Conservation (phyloP, 176 grass and related monocot genomes). For the Aegilops sharonensis region DNA sequence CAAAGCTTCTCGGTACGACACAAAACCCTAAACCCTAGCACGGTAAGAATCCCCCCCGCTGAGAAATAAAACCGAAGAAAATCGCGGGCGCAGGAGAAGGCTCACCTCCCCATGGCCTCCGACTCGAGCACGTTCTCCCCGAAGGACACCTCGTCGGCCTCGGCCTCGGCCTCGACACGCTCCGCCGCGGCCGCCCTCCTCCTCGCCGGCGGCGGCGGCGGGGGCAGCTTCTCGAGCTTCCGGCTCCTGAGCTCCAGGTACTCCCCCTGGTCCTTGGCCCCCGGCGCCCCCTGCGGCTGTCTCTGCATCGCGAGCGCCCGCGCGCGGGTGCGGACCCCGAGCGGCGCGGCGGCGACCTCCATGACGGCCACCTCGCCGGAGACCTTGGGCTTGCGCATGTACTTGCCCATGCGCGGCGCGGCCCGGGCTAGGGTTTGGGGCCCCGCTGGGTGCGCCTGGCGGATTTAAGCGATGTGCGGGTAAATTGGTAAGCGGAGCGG, state of each 20-base stretch:
- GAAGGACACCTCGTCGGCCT: slow-evolving; percentile 30
- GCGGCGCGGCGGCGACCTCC: slow-evolving; percentile 47
- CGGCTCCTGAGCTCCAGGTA: slow-evolving; percentile 78
- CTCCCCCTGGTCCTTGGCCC: background rate
- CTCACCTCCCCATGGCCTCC: slow-evolving; percentile 41
- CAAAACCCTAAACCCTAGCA: slow-evolving; percentile 26
- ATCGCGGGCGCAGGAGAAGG: background rate
- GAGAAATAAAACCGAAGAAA: background rate
- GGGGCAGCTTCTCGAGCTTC: slow-evolving; percentile 54
- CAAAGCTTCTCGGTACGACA: background rate
- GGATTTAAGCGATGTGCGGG: background rate
- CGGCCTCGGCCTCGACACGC: background rate
- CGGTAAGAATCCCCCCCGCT: background rate
- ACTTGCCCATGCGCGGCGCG: slow-evolving; percentile 54
- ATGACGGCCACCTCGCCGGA: slow-evolving; percentile 57
- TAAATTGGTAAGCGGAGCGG: slow-evolving; percentile 19
- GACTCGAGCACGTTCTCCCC: slow-evolving; percentile 38
- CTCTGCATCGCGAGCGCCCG: slow-evolving; percentile 52
- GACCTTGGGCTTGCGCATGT: slow-evolving; percentile 68
- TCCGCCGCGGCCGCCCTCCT: background rate
- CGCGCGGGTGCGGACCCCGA: slow-evolving; percentile 61
- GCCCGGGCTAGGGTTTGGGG: background rate
- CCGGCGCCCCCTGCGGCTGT: background rate
- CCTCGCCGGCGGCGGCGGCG: background rate
- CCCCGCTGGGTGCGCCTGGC: background rate